phyloP scores from a whole-genome alignment of 441 rosid genomes.

The Breynia disticha region DNA sequence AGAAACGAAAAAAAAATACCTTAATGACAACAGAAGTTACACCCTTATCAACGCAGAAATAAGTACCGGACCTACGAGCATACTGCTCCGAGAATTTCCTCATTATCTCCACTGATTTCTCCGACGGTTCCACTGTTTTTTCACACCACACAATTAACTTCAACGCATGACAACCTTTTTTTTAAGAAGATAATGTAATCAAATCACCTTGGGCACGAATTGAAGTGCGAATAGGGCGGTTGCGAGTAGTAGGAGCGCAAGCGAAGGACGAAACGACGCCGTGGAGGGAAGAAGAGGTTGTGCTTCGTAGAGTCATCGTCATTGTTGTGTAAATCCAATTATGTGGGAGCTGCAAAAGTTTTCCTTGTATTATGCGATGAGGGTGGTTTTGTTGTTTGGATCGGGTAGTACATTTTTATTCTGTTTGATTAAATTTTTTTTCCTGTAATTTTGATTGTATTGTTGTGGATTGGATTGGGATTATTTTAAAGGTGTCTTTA shows the following conservation, averaged over 20 bases:
- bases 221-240: slow-evolving; percentile 20
- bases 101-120: slow-evolving; percentile 83
- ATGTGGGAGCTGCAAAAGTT: too few relatives aligned
- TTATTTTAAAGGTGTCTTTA: neutral
- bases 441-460: too few relatives aligned
- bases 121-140: slow-evolving; percentile 62
- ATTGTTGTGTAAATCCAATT: too few relatives aligned
- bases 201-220: slow-evolving; percentile 42
- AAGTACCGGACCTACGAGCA: slow-evolving; percentile 82
- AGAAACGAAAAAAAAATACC: slow-evolving; percentile 24
- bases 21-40: slow-evolving; percentile 91
- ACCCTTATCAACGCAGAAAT: slow-evolving; percentile 81
- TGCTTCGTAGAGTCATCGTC: slow-evolving; percentile 51
- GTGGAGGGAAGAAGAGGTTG: slow-evolving; percentile 26
- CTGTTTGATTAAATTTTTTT: neutral
- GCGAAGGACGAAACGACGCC: slow-evolving; percentile 32
- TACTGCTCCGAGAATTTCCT: slow-evolving; percentile 96
- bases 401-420: slow-evolving; percentile 5
- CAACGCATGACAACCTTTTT: neutral
- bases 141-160: neutral
- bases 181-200: neutral
- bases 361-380: too few relatives aligned
- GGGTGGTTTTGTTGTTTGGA: slow-evolving; percentile 1
- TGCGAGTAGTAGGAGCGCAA: slow-evolving; percentile 24
- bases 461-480: too few relatives aligned